Conservation (phyloP, 2,329 filamentous ascomycete species). For the Epichloe elymi region DNA sequence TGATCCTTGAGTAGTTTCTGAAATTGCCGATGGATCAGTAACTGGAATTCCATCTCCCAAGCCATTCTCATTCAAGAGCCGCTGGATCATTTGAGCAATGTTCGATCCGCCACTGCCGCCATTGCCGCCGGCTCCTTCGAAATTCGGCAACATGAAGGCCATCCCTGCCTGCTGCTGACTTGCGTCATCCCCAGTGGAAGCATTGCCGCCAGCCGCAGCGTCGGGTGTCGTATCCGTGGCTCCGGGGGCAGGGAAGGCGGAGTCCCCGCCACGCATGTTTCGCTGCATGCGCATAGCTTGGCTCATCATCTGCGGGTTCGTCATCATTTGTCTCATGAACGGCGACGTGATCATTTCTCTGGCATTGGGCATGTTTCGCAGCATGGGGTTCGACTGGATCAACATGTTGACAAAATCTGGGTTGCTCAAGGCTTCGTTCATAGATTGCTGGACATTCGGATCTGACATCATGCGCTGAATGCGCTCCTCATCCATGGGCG, state of each 20-base stretch:
- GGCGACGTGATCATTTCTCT: conserved; percentile 81
- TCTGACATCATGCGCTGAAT: conserved; percentile 79
- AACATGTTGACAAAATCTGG: conserved; percentile 91
- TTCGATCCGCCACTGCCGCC: conserved; percentile 9
- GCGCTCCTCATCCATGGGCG: conserved; percentile 66
- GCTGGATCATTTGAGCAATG: conserved; percentile 17
- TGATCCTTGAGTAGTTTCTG: conserved; percentile 15
- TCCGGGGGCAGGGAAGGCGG: conserved; percentile 77
- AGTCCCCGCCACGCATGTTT: conserved; percentile 44
- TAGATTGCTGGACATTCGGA: conserved; percentile 70
- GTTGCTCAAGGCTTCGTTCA: conserved; percentile 94
- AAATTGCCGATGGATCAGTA: conserved; percentile 12
- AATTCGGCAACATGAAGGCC: conserved; percentile 17
- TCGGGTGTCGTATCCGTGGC: conserved; percentile 76
- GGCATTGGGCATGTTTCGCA: conserved; percentile 60
- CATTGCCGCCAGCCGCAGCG: conserved; percentile 16
- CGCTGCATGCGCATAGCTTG: conserved; percentile 74
- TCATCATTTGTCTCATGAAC: conserved; percentile 83
- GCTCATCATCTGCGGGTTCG: conserved; percentile 72
- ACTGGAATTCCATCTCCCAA: conserved; percentile 24
- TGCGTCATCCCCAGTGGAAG: conserved; percentile 16
- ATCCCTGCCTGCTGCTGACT: conserved; percentile 26
- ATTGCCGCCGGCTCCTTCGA: conserved; percentile 9
- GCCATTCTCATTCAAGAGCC: conserved; percentile 9
- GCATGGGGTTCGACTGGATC: conserved; percentile 80